These are phyloP conservation scores for Colletotrichum somersetense DNA, from an alignment of 2,329 filamentous ascomycete genomes.

Conservation along the genomic window DNA sequence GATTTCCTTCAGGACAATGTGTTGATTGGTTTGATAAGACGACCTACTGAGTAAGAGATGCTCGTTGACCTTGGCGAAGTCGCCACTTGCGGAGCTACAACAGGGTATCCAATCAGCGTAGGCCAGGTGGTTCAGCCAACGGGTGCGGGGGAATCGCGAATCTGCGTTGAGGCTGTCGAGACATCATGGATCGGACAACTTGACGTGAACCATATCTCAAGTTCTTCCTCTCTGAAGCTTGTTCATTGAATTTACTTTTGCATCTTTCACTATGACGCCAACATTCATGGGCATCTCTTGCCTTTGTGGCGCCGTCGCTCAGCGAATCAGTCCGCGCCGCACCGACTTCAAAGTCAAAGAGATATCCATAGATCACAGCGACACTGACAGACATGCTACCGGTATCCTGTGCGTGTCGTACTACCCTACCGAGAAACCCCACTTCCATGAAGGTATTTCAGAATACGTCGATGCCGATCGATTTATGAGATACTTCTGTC, in stretches of 20 bases:
- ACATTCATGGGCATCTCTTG: conserved; percentile 43
- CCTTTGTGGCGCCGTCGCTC: conserved; percentile 46
- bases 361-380: conserved; percentile 51
- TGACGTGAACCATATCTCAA: neutral
- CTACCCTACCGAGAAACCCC: conserved; percentile 46
- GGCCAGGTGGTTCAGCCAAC: neutral
- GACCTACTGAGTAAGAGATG: neutral
- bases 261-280: neutral
- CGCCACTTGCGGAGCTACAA: neutral
- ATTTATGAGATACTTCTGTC: conserved; percentile 54
- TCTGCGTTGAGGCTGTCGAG: neutral
- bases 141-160: conserved; percentile 4
- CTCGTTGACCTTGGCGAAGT: conserved; percentile 9
- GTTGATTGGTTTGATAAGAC: neutral
- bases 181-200: too few species aligned
- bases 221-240: neutral
- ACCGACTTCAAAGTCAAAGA: neutral
- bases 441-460: conserved; percentile 34
- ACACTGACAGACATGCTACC: conserved; percentile 49
- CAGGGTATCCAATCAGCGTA: conserved; percentile 5
- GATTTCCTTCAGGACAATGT: neutral
- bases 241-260: fast-evolving
- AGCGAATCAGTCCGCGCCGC: conserved; percentile 40
- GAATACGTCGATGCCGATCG: conserved; percentile 16
- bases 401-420: conserved; percentile 57